These are phyloP conservation scores for Suhomyces faveliae DNA, from an alignment of 805 yeast species.

Conservation along the genomic window DNA sequence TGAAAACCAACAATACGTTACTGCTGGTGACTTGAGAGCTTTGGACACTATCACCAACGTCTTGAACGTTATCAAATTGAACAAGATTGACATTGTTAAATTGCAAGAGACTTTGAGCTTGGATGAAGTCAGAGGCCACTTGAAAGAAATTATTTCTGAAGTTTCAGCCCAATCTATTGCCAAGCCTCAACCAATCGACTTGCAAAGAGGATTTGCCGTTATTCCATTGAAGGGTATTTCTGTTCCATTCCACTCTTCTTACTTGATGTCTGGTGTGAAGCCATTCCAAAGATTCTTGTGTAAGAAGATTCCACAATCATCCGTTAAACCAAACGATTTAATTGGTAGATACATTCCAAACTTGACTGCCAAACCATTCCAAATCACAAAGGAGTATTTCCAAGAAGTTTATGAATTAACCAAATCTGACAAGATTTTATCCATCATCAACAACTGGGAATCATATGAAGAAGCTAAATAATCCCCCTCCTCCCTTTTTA, in stretches of 20 bases:
- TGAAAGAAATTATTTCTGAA: conserved; percentile 84
- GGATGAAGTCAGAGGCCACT: conserved; percentile 86
- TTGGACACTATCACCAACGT: conserved; percentile 92
- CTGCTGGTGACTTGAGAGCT: conserved; percentile 97
- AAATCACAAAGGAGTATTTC: conserved; percentile 94
- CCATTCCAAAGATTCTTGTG: conserved; percentile 97
- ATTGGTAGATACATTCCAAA: conserved; percentile 97
- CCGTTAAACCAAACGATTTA: conserved; percentile 91
- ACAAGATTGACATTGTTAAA: conserved; percentile 90
- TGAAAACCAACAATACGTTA: conserved; percentile 96
- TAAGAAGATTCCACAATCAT: conserved; percentile 92
- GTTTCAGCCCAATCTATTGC: conserved; percentile 76
- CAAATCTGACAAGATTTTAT: conserved; percentile 85
- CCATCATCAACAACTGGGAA: conserved; percentile 94
- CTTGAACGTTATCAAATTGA: conserved; percentile 86
- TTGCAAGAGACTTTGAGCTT: conserved; percentile 77
- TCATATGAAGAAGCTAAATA: conserved; percentile 53
- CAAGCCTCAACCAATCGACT: conserved; percentile 94
- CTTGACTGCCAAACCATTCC: conserved; percentile 96
- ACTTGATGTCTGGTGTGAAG: conserved; percentile 96
- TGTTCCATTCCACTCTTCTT: conserved; percentile 99
- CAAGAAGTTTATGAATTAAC: conserved; percentile 93
- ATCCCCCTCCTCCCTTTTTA: background rate
- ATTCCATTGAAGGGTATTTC: conserved; percentile 98
- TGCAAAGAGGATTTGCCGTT: conserved; percentile 97